phyloP scores from a whole-genome alignment of 805 yeast species.

The Candida michaelii region DNA sequence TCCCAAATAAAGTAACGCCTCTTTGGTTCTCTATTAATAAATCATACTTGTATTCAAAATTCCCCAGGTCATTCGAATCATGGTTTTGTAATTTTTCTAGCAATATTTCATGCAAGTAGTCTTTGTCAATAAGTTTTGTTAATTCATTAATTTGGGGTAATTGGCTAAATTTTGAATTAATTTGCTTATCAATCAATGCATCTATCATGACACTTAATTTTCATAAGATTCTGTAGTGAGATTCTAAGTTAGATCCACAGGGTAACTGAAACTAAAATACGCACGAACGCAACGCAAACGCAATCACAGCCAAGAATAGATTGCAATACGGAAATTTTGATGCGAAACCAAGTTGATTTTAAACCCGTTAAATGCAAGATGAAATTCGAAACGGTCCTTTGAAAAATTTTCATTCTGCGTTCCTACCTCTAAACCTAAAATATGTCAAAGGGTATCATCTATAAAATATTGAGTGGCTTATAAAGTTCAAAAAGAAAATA shows the following conservation, averaged over 20 bases:
- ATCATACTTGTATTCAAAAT: constrained; percentile 27
- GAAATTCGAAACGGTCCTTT: no score
- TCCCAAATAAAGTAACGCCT: constrained; percentile 52
- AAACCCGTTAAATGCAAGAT: no score
- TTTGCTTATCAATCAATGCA: constrained; percentile 10
- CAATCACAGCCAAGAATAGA: neutral
- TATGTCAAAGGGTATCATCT: no score
- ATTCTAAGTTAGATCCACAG: neutral
- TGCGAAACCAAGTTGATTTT: no score
- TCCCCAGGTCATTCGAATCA: neutral
- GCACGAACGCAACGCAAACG: neutral
- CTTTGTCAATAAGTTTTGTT: constrained; percentile 3
- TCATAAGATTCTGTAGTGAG: neutral
- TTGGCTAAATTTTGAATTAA: constrained; percentile 5
- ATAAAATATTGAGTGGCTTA: no score
- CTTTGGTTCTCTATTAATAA: constrained; percentile 54
- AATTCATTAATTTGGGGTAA: constrained; percentile 16
- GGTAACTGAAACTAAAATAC: no score
- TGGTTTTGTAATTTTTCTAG: constrained; percentile 5
- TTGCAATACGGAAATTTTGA: neutral
- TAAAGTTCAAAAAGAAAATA: no score
- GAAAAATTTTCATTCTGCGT: no score
- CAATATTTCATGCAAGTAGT: constrained; percentile 8
- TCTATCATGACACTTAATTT: constrained; percentile 6
- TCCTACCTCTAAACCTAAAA: no score